Conservation (phyloP, 2,329 filamentous ascomycete species). For the Leptosphaerulina australis region DNA sequence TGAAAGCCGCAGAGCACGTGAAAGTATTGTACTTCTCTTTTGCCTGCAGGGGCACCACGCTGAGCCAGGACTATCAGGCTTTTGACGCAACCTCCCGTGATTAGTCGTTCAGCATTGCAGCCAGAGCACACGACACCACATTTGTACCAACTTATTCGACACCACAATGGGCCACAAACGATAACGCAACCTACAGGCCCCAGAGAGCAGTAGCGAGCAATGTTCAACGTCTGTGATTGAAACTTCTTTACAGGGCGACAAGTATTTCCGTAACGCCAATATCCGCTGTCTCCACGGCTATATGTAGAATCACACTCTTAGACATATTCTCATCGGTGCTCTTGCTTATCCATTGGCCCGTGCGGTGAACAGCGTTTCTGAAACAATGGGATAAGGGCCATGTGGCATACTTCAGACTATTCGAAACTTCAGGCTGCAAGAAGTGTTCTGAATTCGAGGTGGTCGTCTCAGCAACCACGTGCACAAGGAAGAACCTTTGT, state of each 20-base stretch:
- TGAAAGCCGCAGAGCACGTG: neutral
- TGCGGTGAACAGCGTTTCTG: constrained; percentile 18
- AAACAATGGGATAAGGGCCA: constrained; percentile 15
- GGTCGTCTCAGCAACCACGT: constrained; percentile 11
- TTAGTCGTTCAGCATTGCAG: neutral
- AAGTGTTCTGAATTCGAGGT: constrained; percentile 8
- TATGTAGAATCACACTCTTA: constrained; percentile 13
- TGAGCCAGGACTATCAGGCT: neutral
- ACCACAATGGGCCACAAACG: neutral
- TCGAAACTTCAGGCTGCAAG: constrained; percentile 20
- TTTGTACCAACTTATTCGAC: constrained; percentile 5
- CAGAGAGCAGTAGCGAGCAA: neutral
- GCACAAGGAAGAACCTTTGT: neutral
- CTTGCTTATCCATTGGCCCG: constrained; percentile 7
- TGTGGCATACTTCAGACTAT: constrained; percentile 14
- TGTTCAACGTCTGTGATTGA: neutral
- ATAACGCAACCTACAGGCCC: neutral
- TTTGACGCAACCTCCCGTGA: neutral
- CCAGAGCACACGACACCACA: constrained; percentile 3
- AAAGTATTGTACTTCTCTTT: neutral
- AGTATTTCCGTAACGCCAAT: constrained; percentile 7
- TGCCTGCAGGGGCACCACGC: too few relatives aligned
- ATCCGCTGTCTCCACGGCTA: constrained; percentile 14
- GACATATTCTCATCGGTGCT: constrained; percentile 3
- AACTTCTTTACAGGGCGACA: constrained; percentile 7